These are phyloP conservation scores for Aureobasidium lini DNA, from an alignment of 2,329 filamentous ascomycete species.

Conservation along the genomic window DNA sequence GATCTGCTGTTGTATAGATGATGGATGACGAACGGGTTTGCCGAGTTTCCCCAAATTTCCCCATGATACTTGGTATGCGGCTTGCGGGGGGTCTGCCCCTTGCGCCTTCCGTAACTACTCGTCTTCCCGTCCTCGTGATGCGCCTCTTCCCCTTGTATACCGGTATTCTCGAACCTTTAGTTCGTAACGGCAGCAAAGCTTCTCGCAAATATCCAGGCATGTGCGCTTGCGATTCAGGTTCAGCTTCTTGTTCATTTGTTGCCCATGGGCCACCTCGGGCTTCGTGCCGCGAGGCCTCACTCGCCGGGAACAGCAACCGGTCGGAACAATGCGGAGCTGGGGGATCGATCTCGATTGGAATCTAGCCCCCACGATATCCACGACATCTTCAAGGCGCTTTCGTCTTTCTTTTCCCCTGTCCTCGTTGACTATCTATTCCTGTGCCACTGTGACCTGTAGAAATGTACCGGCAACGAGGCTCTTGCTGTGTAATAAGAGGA, in stretches of 20 bases:
- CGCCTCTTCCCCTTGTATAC: neutral
- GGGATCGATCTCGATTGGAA: neutral
- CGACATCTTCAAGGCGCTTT: neutral
- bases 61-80: neutral
- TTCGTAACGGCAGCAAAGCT: neutral
- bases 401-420: neutral
- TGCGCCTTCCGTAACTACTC: neutral
- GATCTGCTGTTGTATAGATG: neutral
- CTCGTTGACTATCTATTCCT: too few species aligned
- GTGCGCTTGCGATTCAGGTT: neutral
- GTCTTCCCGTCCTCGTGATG: neutral
- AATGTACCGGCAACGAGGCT: too few species aligned
- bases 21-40: neutral
- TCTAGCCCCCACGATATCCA: neutral
- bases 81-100: neutral
- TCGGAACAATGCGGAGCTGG: neutral
- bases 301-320: neutral
- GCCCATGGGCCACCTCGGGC: neutral
- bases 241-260: neutral
- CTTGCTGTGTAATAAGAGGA: too few species aligned
- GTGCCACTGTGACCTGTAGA: too few species aligned
- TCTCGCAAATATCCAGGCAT: neutral
- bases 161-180: neutral
- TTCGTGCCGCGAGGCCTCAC: neutral
- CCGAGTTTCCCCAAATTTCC: conserved; percentile 6